Evolutionary conservation across 129 eudicot genomes (phyloP), one percentile per base, ranked within the genome.

Genomic region (Escallonia herrerae): DNA sequence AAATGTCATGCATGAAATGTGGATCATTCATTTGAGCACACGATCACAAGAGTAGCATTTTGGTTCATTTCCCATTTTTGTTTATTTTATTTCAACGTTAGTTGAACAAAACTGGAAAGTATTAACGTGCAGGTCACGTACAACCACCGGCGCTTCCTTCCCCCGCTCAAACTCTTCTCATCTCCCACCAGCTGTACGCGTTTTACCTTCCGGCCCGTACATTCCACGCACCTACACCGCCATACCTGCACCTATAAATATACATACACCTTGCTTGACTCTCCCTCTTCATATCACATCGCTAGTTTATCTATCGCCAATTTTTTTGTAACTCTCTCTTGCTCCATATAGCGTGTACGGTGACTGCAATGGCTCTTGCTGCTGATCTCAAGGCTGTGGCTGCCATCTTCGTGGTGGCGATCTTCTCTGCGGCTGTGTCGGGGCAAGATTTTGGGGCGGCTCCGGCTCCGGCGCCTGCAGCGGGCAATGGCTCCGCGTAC

Each of bases 401-500:
- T 1, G 40, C 15, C 61, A 4, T 56, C 61, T 12, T 56, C 40
- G 6, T 56, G 7, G 61, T 33, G 7, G 61, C 61, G 3, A 1
- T 56, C 3, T 56, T 56, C 11, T 56, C 61, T 10, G 61, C 61
- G 5, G 61, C 61, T 14, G 61, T 6, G 0, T 56, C 61, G 3
- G 61, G 39, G 7, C 43, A 56, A 12, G 61, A 56, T 6, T 56
- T 56, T 6, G 61, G 61, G 7, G 5, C 11, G 44, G 44, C 69
- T 5, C 65, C 64, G 38, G 78, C 78, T 22, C 68, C 78, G 43
- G 55, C 68, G 43, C 78, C 78, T 7, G 40, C 56, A 39, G 9
- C 15, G 40, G 56, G 49, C 55, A 46, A 38, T 48, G 78, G 77
- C n/a, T 55, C 66, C 14, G 77, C 33, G 0, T 14, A 2, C 51